Percentiles rank a stretch among this genome's conserved stretches.
phyloP scores from a whole-genome alignment of 345 rosid genomes.

The Populus tremula region DNA sequence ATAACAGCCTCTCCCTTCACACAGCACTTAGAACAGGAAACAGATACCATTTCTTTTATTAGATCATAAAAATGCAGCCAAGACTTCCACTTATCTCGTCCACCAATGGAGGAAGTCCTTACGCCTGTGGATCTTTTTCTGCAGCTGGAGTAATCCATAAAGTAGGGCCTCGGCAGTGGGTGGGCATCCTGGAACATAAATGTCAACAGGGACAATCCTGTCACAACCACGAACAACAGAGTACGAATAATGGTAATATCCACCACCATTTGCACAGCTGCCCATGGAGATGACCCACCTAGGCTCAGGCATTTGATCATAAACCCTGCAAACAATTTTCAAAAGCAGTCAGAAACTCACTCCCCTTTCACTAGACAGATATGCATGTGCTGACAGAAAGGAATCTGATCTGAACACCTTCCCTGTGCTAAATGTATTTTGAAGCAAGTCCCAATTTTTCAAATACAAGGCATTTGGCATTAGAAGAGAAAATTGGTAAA shows the following conservation, averaged over 20 bases:
- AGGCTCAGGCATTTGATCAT: slow-evolving; percentile 99
- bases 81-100: slow-evolving; percentile 52
- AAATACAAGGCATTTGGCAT: background rate
- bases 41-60: slow-evolving; percentile 22
- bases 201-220: slow-evolving; percentile 95
- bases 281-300: slow-evolving; percentile 99
- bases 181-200: slow-evolving; percentile 96
- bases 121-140: slow-evolving; percentile 96
- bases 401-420: background rate
- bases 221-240: slow-evolving; percentile 96
- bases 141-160: slow-evolving; percentile 89
- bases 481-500: background rate
- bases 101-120: slow-evolving; percentile 96
- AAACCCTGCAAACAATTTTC: slow-evolving; percentile 62
- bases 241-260: slow-evolving; percentile 97
- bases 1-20: slow-evolving; percentile 12
- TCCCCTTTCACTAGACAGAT: too few relatives aligned
- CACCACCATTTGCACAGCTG: slow-evolving; percentile 98
- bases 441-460: background rate
- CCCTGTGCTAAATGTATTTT: background rate
- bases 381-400: background rate
- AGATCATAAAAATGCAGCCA: slow-evolving; percentile 7
- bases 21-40: slow-evolving; percentile 13
- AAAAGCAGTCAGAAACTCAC: slow-evolving; percentile 7
- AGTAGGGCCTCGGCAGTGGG: slow-evolving; percentile 97